Evolutionary conservation across 305 asterid genomes (phyloP), one percentile per base, ranked within the genome.

Genomic region (Fraxinus floribunda): DNA sequence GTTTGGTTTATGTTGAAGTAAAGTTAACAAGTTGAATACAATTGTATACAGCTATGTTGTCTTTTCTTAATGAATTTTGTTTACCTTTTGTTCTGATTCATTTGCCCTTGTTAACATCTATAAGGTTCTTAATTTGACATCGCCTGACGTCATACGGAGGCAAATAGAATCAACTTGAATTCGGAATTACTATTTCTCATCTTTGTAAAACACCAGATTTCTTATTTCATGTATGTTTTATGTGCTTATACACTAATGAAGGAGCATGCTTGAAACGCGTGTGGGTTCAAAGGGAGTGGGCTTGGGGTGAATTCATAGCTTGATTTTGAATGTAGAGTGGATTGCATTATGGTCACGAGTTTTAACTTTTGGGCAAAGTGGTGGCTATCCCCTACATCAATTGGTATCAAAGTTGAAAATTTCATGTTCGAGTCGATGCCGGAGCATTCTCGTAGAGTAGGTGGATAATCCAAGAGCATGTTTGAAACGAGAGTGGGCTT

Each of bases 1-100:
- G 76, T 71, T 71, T 71, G 76, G 76, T 71, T 71, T 71, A 16
- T 71, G 76, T 16, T 71, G 13, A 71, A 71, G 46, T 71, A 71
- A 71, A 34, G 76, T 71, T 71, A 71, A 71, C 41, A 60, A 41
- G 39, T 22, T 84, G 81, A 22, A 78, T 32, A 57, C 78, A 74
- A 81, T 81, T 78, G 78, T 73, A 1, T 62, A 32, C 82, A 73
- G 80, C 83, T 73, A 34, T 64, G 5, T 85, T 74, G 87, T 85
- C 85, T 24, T 81, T 73, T 78, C 39, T 76, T 73, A n/a, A 41
- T 81, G 80, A 57, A 76, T 30, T 84, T 74, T 46, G 79, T 74
- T 44, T 75, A 71, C 78, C 64, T 85, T 81, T 81, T 85, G 87
- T 81, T 85, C 75, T 74, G 78, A 77, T 81, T 81, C 83, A 81